Base-by-base conservation (phyloP, 192 early-diverging fungal species). In the Backusella liffmaniae region DNA sequence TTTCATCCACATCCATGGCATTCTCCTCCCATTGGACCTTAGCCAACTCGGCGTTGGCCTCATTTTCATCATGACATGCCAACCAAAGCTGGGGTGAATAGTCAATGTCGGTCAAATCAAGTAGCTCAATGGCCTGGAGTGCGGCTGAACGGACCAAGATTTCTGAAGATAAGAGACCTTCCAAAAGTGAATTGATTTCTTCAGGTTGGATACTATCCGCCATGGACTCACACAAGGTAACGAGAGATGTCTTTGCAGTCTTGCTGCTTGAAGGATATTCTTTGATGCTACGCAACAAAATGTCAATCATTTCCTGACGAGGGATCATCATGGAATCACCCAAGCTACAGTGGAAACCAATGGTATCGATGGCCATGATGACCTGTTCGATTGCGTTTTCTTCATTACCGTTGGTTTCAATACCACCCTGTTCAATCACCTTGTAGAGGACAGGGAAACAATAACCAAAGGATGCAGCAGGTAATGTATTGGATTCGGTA, bases 1-100 rank as follows among this genome's bases (percentile, higher is more conserved):
- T 78, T 44, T 82, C 75, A 26, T 86, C 84, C 8, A 89, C 79
- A 16, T 86, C 84, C 87, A 91, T 86, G 42, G 76, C 87, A 49
- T 87, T 89, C 23, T 89, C 86, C 32, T 87, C 86, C 93, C 95
- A 95, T 34, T 94, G 77, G 36, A 72, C 62, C 30, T 82, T 82
- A 2, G 93, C 93, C 13, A 86, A 67, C 21, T 91, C 85, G 3
- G 82, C 82, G 53, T 86, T 84, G 46, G 86, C 83, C 30, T 79
- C 77, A 13, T 73, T 75, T 46, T 92, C 81, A 77, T 96, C 95
- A 76, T 87, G 90, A 32, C 86, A 86, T 13, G 86, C 83, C 39
- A 90, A 76, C 94, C 93, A 96, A 32, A 96, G 82, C 56, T 91
- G 84, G 13, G 86, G 79, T 35, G 89, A 91, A 80, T 91, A 92